Percentiles rank a stretch among this genome's conserved stretches.
phyloP scores from a whole-genome alignment of 2,329 filamentous ascomycete species.

The Botrytis deweyae region DNA sequence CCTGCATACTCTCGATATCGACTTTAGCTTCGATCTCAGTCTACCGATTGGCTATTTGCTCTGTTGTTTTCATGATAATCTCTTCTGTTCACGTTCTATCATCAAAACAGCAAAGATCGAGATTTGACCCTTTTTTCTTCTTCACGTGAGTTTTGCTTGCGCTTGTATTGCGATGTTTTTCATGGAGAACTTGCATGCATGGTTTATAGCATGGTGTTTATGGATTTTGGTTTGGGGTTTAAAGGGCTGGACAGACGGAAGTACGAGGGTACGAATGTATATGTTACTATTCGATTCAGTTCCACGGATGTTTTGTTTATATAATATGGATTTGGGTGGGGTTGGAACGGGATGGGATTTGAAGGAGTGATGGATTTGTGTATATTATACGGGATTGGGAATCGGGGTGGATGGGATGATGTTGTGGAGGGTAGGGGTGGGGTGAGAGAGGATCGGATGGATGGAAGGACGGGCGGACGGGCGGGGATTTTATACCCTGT shows the following conservation, averaged over 20 bases:
- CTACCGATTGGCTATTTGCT: neutral
- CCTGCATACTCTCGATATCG: neutral
- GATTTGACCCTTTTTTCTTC: neutral
- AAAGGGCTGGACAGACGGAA: neutral
- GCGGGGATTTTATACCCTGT: conserved; percentile 14
- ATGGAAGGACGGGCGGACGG: neutral
- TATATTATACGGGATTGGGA: conserved; percentile 2
- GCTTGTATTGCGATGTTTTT: conserved; percentile 1
- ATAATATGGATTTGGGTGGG: conserved; percentile 9
- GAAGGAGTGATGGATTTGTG: neutral
- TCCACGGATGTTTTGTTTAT: conserved; percentile 9
- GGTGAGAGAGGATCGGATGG: neutral
- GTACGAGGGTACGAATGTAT: conserved; percentile 10
- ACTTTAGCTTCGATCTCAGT: neutral
- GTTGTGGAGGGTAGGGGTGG: neutral
- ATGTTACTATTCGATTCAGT: neutral
- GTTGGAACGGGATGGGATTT: neutral
- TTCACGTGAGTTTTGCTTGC: neutral
- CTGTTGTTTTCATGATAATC: neutral
- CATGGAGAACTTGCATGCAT: neutral
- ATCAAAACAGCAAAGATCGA: neutral
- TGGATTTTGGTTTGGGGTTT: neutral
- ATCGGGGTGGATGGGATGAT: neutral
- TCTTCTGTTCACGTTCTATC: neutral
- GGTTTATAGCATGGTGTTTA: conserved; percentile 6